These are phyloP conservation scores for Leccinum subatratum DNA, from an alignment of 1,284 basidiomycete species.

Conservation along the genomic window DNA sequence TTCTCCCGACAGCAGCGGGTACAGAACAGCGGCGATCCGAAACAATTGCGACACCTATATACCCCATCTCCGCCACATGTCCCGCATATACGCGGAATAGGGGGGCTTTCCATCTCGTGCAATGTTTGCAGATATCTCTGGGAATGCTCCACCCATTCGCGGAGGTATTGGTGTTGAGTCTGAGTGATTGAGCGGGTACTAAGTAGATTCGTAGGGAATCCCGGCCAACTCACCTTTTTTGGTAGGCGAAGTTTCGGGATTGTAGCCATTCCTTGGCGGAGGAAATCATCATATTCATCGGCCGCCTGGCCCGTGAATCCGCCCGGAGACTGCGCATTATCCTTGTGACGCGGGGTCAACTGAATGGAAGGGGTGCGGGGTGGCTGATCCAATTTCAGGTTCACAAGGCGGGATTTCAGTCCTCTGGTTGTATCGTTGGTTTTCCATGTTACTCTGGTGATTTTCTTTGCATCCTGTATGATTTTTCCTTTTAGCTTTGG, in stretches of 20 bases:
- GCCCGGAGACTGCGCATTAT: too few species aligned
- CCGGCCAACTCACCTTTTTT: background rate
- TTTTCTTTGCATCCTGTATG: background rate
- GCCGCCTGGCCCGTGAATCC: too few species aligned
- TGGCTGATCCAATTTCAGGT: background rate
- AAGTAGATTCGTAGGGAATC: too few species aligned
- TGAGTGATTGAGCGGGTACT: background rate
- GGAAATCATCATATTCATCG: background rate
- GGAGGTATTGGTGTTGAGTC: background rate
- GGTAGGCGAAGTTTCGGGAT: background rate
- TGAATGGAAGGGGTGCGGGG: background rate
- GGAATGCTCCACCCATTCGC: background rate
- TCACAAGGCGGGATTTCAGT: background rate
- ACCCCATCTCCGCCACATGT: background rate
- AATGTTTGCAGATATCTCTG: background rate
- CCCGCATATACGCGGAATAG: background rate
- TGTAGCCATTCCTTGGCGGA: background rate
- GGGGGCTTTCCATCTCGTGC: background rate
- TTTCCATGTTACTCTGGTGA: background rate
- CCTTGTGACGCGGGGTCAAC: background rate
- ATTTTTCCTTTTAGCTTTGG: background rate
- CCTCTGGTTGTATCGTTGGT: background rate
- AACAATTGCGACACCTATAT: background rate
- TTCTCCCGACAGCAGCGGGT: background rate
- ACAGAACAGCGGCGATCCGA: background rate